These are phyloP conservation scores for Leccinum longicurvipes DNA, from an alignment of 768 basidiomycete species.

Conservation along the genomic window DNA sequence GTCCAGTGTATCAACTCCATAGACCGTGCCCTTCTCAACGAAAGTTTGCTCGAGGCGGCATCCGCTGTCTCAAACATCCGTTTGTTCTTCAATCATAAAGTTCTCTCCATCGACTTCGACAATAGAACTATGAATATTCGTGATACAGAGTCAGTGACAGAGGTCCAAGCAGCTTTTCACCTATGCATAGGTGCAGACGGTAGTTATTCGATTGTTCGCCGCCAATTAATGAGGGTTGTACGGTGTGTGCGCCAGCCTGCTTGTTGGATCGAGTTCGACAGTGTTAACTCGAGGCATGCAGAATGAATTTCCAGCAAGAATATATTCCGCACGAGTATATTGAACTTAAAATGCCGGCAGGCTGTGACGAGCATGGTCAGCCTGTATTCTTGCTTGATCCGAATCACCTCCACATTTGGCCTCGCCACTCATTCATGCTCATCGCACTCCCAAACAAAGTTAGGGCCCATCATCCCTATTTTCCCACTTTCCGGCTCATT, in stretches of 20 bases:
- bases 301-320: conserved; percentile 93
- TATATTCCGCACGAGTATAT: conserved; percentile 96
- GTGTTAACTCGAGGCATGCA: conserved; percentile 35
- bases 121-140: conserved; percentile 51
- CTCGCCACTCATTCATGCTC: conserved; percentile 98
- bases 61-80: conserved; percentile 59
- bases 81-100: conserved; percentile 79
- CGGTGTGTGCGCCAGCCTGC: conserved; percentile 57
- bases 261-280: conserved; percentile 6
- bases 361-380: conserved; percentile 54
- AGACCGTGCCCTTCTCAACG: conserved; percentile 83
- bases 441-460: conserved; percentile 98
- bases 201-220: conserved; percentile 85
- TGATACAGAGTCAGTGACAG: conserved; percentile 41
- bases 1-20: conserved; percentile 90
- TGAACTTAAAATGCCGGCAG: conserved; percentile 93
- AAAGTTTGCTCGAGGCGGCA: conserved; percentile 76
- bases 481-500: conserved; percentile 26
- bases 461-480: conserved; percentile 27
- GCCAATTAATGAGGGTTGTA: conserved; percentile 93
- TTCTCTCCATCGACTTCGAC: conserved; percentile 74
- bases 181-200: conserved; percentile 93
- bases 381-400: conserved; percentile 83
- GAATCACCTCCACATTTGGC: conserved; percentile 98
- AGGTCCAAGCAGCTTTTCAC: conserved; percentile 57